These are phyloP conservation scores for Zhuliangozyma blackwelliae DNA, from an alignment of 1,139 yeast species.

Conservation along the genomic window DNA sequence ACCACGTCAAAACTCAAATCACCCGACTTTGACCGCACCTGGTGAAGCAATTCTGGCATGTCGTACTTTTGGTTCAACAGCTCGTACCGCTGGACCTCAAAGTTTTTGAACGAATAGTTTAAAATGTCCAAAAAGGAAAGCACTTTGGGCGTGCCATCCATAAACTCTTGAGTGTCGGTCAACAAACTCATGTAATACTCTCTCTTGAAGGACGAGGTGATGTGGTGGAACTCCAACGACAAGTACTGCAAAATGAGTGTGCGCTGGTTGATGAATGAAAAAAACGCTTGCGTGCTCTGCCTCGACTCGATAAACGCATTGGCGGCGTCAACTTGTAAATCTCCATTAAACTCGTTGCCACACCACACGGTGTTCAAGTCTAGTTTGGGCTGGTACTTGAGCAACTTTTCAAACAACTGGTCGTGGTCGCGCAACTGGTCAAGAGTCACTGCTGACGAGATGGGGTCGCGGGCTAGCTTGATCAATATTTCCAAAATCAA, in stretches of 20 bases:
- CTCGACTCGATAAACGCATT: constrained; percentile 33
- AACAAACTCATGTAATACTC: constrained; percentile 51
- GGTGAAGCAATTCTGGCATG: constrained; percentile 23
- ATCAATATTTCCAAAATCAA: constrained; percentile 57
- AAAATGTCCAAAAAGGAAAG: constrained; percentile 67
- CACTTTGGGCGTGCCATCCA: constrained; percentile 57
- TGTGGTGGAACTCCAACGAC: constrained; percentile 67
- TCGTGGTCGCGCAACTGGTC: constrained; percentile 44
- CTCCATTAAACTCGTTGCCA: constrained; percentile 39
- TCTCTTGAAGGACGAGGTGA: constrained; percentile 56
- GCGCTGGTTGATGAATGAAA: constrained; percentile 61
- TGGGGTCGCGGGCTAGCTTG: constrained; percentile 51
- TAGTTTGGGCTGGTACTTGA: constrained; percentile 54
- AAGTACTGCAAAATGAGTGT: constrained; percentile 60
- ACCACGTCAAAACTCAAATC: constrained; percentile 19
- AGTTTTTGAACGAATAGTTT: constrained; percentile 47
- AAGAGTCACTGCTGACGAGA: constrained; percentile 51
- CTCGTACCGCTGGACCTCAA: constrained; percentile 36
- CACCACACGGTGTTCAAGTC: constrained; percentile 50
- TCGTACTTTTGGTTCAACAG: constrained; percentile 35
- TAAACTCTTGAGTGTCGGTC: constrained; percentile 43
- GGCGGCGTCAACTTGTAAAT: constrained; percentile 20
- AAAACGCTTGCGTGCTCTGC: constrained; percentile 48
- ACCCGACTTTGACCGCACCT: constrained; percentile 18
- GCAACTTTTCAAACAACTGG: constrained; percentile 49